Evolutionary conservation across 495 filamentous ascomycete genomes (phyloP), one percentile per base, ranked within the genome.

Genomic region (Hypoxylon rickii): DNA sequence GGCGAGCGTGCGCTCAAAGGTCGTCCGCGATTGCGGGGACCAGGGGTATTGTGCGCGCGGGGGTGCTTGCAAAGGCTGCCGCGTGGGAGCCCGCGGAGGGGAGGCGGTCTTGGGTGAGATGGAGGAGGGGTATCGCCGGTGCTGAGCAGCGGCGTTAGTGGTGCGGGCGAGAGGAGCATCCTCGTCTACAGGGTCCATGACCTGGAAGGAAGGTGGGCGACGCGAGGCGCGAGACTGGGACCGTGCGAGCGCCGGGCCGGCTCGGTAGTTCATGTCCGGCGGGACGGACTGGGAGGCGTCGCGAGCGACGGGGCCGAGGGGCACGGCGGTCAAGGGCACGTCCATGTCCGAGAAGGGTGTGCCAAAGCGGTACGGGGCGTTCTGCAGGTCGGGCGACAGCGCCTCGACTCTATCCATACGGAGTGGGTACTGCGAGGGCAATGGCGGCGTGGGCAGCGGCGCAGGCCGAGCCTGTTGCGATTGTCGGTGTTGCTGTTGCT

Each of bases 301-400:
- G 2, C 94, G 85, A 4, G 83, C 78, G 37, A 93, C 75, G 2
- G 87, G 87, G 0, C 85, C 87, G 2, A 85, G 51, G 0, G 84
- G 84, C 15, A 92, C 74, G 3, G 88, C 81, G 1, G 89, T 94
- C 52, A 96, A 66, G 0, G 94, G 92, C n/a, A 88, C 86, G 69
- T 97, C 94, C 76, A 89, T 87, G 47, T 92, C 90, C 0, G 92
- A 95, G 61, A 89, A 85, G 1, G 94, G 92, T 0, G 91, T 96
- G 6, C 78, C 80, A 53, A 90, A 86, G 24, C 86, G 77, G 70
- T 92, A 93, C 18, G 85, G 71, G 22, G 73, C 75, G 18, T 82
- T 79, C 38, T 72, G 69, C 55, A 79, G 75, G 18, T 79, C 81
- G 3, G 69, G 76, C 18, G 75, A 78, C 29, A 72, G 69, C 8